A percentile compares a stretch with the other conserved stretches of the same genome.
These are phyloP conservation scores for Acer saccharum DNA, from an alignment of 345 rosid genomes.

Conservation along the genomic window DNA sequence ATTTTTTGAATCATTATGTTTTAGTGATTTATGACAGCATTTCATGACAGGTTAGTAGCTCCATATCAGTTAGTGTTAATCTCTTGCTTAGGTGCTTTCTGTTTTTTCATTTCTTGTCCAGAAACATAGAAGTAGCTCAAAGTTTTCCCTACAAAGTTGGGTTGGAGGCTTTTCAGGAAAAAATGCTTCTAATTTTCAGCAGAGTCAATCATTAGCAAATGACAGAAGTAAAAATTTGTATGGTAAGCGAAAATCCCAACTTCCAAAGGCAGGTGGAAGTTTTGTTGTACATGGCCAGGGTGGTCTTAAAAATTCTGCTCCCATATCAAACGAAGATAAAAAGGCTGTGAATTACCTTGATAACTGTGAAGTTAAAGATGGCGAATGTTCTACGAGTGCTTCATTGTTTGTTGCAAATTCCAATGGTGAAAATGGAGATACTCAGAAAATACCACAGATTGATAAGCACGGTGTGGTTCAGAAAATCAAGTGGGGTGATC, in stretches of 20 bases:
- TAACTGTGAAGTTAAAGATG: constrained; percentile 32
- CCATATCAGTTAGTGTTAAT: neutral
- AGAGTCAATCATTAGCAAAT: constrained; percentile 24
- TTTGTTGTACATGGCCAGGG: constrained; percentile 13
- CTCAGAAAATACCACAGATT: constrained; percentile 15
- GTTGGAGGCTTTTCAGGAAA: constrained; percentile 54
- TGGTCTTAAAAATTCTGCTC: constrained; percentile 29
- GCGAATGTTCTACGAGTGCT: constrained; percentile 18
- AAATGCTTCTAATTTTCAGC: constrained; percentile 32
- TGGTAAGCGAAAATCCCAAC: constrained; percentile 33
- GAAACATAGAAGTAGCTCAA: constrained; percentile 60
- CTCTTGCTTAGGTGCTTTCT: constrained; percentile 3
- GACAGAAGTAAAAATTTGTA: constrained; percentile 31
- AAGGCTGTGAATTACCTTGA: constrained; percentile 15
- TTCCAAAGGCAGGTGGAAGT: constrained; percentile 27
- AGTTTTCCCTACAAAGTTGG: constrained; percentile 46
- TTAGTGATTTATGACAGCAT: neutral
- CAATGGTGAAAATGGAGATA: constrained; percentile 23
- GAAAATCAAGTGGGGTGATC: constrained; percentile 64
- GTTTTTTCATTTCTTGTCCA: constrained; percentile 23
- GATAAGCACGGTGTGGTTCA: constrained; percentile 35
- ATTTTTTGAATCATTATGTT: neutral
- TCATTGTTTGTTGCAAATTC: constrained; percentile 23
- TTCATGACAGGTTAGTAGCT: constrained; percentile 2
- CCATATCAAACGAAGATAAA: constrained; percentile 26